Evolutionary conservation across 139 green algal genomes (phyloP), one percentile per base, ranked within the genome.

Genomic region (Eudorina sp.): DNA sequence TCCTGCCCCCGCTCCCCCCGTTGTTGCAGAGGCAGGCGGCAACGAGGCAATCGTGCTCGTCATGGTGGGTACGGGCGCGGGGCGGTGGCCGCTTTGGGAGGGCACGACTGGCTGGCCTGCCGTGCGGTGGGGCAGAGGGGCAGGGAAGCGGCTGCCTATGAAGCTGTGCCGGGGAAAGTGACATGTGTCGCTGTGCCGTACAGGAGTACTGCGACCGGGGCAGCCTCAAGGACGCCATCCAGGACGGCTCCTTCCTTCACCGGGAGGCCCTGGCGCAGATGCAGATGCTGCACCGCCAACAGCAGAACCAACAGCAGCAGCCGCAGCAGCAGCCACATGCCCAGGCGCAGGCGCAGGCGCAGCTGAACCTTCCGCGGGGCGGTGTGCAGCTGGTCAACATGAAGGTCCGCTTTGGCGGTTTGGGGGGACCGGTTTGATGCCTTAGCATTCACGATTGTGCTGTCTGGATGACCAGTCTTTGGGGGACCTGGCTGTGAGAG

Each of bases 181-280:
- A 45, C 13, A 29, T 23, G 64, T 9, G 16, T 69, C 16, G 62
- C 62, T 72, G 62, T 25, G 55, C 29, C 7, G 55, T 66, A 66
- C 80, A 86, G 80, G 80, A 86, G 80, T 86, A 62, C 31, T 86
- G 80, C 45, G 80, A 86, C 80, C 40, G 38, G 29, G 80, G 80
- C 60, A 66, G 40, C 2, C 80, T 86, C 5, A 76, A 86, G 80
- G 58, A 86, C 25, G 80, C 80, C 43, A 76, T 86, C n/a, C 36
- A 62, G 40, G 34, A 76, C 36, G 31, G 80, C 41, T 66, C 60
- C 58, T 86, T 86, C 41, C 43, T 79, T 14, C 70, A 79, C 2
- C 41, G 41, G 14, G 70, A 53, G 23, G 38, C 36, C 19, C 66
- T 75, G 16, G 4, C 16, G 40, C 70, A 58, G 41, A 9, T 55